A percentile compares a stretch with the other conserved stretches of the same genome.
These are phyloP conservation scores for Hypoxylon sp. DNA, from an alignment of 2,329 filamentous ascomycete species.

Conservation along the genomic window DNA sequence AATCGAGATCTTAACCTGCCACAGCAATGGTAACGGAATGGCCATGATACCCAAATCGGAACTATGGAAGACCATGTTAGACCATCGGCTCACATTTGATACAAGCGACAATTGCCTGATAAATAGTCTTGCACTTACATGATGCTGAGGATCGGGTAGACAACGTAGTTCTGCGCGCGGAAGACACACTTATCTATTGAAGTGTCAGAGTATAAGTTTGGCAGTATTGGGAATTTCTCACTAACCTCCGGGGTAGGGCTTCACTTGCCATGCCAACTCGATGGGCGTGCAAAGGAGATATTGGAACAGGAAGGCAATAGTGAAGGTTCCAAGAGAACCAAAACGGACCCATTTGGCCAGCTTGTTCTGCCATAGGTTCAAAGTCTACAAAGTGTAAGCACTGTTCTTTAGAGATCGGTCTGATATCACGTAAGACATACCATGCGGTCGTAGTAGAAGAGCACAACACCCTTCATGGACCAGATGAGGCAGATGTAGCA, in stretches of 20 bases:
- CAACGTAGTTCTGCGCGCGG: not conserved
- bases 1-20: not conserved
- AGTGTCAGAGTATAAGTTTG: not conserved
- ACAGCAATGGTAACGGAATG: not conserved
- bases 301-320: not conserved
- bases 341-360: not conserved
- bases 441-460: not conserved
- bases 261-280: not conserved
- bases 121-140: not conserved
- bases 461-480: not conserved
- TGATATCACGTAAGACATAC: not conserved
- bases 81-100: no score
- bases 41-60: slow-evolving; percentile 1
- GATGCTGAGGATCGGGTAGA: not conserved
- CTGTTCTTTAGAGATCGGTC: not conserved
- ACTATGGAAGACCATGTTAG: not conserved
- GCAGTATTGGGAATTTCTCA: not conserved
- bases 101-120: not conserved
- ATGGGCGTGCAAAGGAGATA: not conserved
- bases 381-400: no score
- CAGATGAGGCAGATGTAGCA: not conserved
- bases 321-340: not conserved
- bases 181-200: not conserved
- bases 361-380: not conserved
- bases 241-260: slow-evolving; percentile 1